Conservation (phyloP, 148 eudicot species). For the Pouteria glomerata region DNA sequence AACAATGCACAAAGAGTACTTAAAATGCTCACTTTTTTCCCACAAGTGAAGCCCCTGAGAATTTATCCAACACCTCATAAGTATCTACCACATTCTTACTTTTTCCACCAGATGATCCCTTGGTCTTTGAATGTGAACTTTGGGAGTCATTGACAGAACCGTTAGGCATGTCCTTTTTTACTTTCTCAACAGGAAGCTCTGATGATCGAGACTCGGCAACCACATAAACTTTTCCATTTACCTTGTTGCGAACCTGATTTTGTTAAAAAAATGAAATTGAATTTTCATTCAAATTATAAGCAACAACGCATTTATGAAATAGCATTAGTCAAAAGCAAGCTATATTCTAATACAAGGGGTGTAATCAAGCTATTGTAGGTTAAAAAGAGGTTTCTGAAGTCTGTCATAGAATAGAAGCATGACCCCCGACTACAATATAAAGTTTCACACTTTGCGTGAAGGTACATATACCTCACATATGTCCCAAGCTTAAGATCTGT, state of each 20-base stretch:
- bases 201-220: conserved; percentile 84
- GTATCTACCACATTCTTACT: conserved; percentile 43
- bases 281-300: too few relatives aligned
- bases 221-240: conserved; percentile 53
- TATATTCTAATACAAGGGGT: too few relatives aligned
- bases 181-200: conserved; percentile 92
- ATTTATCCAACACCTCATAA: conserved; percentile 65
- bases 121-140: conserved; percentile 49
- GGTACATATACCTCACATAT: too few relatives aligned
- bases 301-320: too few relatives aligned
- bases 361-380: too few relatives aligned
- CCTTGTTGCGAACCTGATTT: conserved; percentile 71
- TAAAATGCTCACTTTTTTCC: conserved; percentile 64
- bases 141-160: conserved; percentile 43
- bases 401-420: too few relatives aligned
- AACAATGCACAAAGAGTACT: too few relatives aligned
- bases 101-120: conserved; percentile 60
- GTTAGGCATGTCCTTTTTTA: conserved; percentile 54
- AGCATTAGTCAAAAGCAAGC: too few relatives aligned
- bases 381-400: too few relatives aligned
- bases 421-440: too few relatives aligned
- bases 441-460: too few relatives aligned
- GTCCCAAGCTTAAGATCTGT: too few relatives aligned
- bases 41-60: conserved; percentile 65
- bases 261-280: neutral